Evolutionary conservation across 768 basidiomycete species (phyloP), one percentile per base, ranked within the genome.

Genomic region (Fistulinella prunicolor): DNA sequence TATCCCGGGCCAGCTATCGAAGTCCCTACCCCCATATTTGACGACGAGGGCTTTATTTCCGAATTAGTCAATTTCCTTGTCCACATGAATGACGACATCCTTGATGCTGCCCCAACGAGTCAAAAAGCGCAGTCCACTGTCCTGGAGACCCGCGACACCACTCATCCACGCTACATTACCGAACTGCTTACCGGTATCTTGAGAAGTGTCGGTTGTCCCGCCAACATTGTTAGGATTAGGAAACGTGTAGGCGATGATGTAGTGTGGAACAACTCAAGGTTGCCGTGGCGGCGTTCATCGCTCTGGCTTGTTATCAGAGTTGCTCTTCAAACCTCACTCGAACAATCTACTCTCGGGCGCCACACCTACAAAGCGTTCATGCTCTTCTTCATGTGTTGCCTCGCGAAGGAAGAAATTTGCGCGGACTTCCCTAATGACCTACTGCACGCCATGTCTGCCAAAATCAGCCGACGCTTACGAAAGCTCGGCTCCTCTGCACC

Each of bases 281-380:
- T 67, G 9, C 45, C 80, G 65, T 81, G 79, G 79, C 63, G 80
- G 22, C 67, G 79, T 20, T 76, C 77, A 6, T 62, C 76, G 1
- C 61, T 77, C 10, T 81, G 79, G 78, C 70, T 79, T 4, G 56
- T 77, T 12, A 58, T 77, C 28, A 73, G 78, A 8, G 73, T 81
- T 4, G 66, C 68, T 1, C 51, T 77, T 21, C 76, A 78, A 54
- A 73, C 67, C 0, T 65, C 70, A 0, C 56, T 70, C 22, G 51
- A 43, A 21, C 56, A 49, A 30, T 55, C 56, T 37, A 37, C 20
- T 26, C 16, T 45, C 8, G 58, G 54, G 6, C 38, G 22, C 4
- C 34, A 20, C 7, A 35, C 55, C 5, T 72, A 72, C 58, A 72
- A 72, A 35, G n/a, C n/a, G n/a, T n/a, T n/a, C n/a, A n/a, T n/a